Conservation (phyloP, 129 eudicot species). For the Centaurea solstitialis region DNA sequence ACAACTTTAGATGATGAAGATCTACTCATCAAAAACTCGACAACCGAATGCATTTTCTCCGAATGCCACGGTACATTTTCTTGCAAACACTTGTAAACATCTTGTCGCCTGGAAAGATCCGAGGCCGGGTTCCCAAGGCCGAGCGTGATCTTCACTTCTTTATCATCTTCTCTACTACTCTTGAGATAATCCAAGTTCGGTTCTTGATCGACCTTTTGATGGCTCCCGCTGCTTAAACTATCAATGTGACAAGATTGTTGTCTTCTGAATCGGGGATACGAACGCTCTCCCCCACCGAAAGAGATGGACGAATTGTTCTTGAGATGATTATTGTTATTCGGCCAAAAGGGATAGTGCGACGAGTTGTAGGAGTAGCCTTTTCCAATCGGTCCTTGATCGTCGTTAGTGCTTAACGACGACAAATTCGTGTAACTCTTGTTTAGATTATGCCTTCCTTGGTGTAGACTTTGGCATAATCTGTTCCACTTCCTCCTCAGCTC, state of each 20-base stretch:
- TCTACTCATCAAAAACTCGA: slow-evolving; percentile 40
- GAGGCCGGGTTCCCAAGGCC: slow-evolving; percentile 61
- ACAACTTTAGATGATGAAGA: slow-evolving; percentile 5
- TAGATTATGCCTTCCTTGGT: slow-evolving; percentile 55
- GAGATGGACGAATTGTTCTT: slow-evolving; percentile 41
- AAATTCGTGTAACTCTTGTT: slow-evolving; percentile 32
- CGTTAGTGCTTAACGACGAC: slow-evolving; percentile 20
- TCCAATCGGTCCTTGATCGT: slow-evolving; percentile 29
- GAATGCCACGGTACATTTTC: slow-evolving; percentile 86
- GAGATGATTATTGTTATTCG: slow-evolving; percentile 38
- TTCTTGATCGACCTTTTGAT: slow-evolving; percentile 32
- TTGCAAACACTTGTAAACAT: slow-evolving; percentile 39
- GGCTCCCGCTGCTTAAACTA: slow-evolving; percentile 44
- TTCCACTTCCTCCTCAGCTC: slow-evolving; percentile 76
- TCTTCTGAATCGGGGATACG: slow-evolving; percentile 73
- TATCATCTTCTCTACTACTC: slow-evolving; percentile 47
- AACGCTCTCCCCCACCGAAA: slow-evolving; percentile 40
- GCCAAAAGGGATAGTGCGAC: slow-evolving; percentile 57
- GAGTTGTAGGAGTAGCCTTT: slow-evolving; percentile 41
- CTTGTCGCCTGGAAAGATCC: slow-evolving; percentile 27
- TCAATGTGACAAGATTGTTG: slow-evolving; percentile 86
- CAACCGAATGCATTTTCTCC: slow-evolving; percentile 45
- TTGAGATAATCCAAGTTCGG: slow-evolving; percentile 78
- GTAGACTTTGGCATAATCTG: slow-evolving; percentile 67
- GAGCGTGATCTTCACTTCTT: slow-evolving; percentile 70